Percentiles rank a stretch among this genome's conserved stretches.
Evolutionary conservation across 1,284 basidiomycete species (phyloP).

Genomic region (Coniophora puteana): DNA sequence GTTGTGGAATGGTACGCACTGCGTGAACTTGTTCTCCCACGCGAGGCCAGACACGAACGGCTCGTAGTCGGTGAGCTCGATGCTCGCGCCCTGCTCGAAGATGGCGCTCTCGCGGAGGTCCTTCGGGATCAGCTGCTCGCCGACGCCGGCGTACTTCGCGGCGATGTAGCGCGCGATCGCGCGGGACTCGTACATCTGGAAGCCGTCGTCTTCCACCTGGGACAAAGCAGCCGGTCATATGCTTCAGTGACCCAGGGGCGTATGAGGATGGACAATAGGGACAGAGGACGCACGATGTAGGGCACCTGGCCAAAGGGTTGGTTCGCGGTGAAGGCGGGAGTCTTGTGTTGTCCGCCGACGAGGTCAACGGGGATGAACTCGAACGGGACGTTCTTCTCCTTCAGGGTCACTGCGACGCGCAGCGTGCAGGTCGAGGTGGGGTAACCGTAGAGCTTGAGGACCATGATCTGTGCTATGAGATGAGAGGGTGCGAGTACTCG

Average conservation of each 20-base stretch:
- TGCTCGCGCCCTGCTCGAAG: constrained; percentile 27
- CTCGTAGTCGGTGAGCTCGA: constrained; percentile 54
- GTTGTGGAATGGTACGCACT: constrained; percentile 9
- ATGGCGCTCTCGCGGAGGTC: constrained; percentile 14
- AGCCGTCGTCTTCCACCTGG: constrained; percentile 37
- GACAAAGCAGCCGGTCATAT: background rate
- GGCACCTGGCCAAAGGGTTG: constrained; percentile 1
- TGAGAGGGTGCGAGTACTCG: no score
- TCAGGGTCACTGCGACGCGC: background rate
- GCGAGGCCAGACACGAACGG: constrained; percentile 25
- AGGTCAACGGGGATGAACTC: background rate
- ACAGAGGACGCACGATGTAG: no score
- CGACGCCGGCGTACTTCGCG: constrained; percentile 32
- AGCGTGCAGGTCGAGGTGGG: background rate
- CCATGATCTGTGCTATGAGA: constrained; percentile 33
- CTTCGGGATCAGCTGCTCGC: constrained; percentile 21
- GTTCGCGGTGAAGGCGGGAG: background rate
- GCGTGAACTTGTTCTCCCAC: background rate
- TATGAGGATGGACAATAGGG: no score
- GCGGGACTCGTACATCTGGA: constrained; percentile 38
- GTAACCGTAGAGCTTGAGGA: no score
- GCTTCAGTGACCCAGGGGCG: no score
- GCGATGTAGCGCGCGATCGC: constrained; percentile 43
- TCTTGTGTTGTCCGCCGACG: background rate
- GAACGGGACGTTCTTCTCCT: constrained; percentile 3